A percentile compares a stretch with the other conserved stretches of the same genome.
Evolutionary conservation across 1,284 basidiomycete species (phyloP).

Genomic region (Stereum hirsutum): DNA sequence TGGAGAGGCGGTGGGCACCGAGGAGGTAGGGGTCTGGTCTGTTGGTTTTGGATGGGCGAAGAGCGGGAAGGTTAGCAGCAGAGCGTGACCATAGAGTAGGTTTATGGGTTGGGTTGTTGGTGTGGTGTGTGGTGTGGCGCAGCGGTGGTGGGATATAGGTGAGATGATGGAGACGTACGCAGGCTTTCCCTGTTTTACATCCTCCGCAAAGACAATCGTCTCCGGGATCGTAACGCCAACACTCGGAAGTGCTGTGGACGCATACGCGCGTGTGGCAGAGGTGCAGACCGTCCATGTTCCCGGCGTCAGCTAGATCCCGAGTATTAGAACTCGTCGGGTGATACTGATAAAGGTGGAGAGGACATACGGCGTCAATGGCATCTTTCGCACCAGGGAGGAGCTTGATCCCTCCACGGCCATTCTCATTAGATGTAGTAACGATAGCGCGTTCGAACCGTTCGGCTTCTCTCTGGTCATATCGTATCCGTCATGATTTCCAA

Average conservation of each 20-base stretch:
- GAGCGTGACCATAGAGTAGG: too few relatives aligned
- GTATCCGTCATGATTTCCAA: neutral
- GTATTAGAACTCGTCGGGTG: neutral
- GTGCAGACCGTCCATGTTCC: conserved; percentile 60
- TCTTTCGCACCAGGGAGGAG: conserved; percentile 50
- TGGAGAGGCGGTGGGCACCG: conserved; percentile 40
- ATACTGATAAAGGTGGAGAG: neutral
- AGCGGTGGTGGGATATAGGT: neutral
- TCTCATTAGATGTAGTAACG: conserved; percentile 40
- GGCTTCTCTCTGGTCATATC: conserved; percentile 42
- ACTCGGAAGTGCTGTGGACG: conserved; percentile 39
- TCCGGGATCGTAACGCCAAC: conserved; percentile 50
- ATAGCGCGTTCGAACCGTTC: conserved; percentile 62
- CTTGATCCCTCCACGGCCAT: conserved; percentile 49
- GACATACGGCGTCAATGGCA: conserved; percentile 40
- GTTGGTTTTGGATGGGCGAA: conserved; percentile 23
- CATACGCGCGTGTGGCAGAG: conserved; percentile 55
- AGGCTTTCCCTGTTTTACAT: conserved; percentile 77
- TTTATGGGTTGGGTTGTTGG: too few relatives aligned
- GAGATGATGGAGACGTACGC: conserved; percentile 29
- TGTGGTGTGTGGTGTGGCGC: too few relatives aligned
- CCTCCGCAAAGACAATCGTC: conserved; percentile 70
- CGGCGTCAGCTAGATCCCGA: conserved; percentile 30
- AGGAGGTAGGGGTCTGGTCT: conserved; percentile 82
- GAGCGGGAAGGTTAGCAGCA: too few relatives aligned